These are phyloP conservation scores for Podospora sp. DNA, from an alignment of 495 filamentous ascomycete species.

Conservation along the genomic window DNA sequence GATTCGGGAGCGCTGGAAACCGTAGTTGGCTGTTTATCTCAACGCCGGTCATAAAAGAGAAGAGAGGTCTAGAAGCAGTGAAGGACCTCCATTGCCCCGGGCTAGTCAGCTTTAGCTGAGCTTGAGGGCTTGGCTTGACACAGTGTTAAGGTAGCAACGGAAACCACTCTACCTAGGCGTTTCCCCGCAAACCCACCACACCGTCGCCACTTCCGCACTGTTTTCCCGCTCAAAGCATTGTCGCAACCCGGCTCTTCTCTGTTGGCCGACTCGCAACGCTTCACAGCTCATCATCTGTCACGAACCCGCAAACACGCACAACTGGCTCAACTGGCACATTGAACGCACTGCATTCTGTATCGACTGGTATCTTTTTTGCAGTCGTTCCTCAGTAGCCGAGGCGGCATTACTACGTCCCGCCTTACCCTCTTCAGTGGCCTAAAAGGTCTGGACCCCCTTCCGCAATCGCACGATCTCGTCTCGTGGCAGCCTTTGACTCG, in stretches of 20 bases:
- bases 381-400: not conserved
- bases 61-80: no score
- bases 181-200: not conserved
- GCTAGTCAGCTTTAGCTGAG: not conserved
- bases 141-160: not conserved
- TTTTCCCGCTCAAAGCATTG: not conserved
- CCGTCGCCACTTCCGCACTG: constrained; percentile 4
- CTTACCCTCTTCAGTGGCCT: not conserved
- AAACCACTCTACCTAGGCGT: not conserved
- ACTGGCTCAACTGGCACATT: not conserved
- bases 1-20: no score
- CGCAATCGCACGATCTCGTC: constrained; percentile 33
- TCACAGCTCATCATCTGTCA: constrained; percentile 11
- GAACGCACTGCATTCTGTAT: not conserved
- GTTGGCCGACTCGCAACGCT: not conserved
- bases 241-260: not conserved
- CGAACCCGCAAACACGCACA: not conserved
- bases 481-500: constrained; percentile 38
- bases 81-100: no score
- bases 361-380: not conserved
- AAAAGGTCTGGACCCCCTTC: constrained; percentile 7
- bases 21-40: no score
- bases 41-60: no score
- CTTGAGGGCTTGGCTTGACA: not conserved
- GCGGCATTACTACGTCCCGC: not conserved